Percentiles rank a stretch among this genome's conserved stretches.
Conservation (phyloP, 129 eudicot genomes). For the Daucus carota region DH1_v3.0 NC_030381.2:44245501-44246000, state of each 20-base stretch:
- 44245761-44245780: neutral
- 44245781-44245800: neutral
- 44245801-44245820: neutral
- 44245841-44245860: neutral
- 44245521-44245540: constrained; percentile 69
- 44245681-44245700: neutral
- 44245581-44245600: neutral
- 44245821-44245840: neutral
- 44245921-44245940: neutral
- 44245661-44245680: neutral
- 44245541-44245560: constrained; percentile 32
- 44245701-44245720: neutral
- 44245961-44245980: neutral
- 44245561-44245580: constrained; percentile 24
- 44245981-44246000: neutral
- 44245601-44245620: neutral
- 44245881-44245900: neutral
- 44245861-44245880: neutral
- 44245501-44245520: constrained; percentile 20
- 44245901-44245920: neutral
- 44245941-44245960: neutral
- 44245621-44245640: neutral
- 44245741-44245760: neutral
- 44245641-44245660: neutral
- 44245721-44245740: neutral